phyloP scores from a whole-genome alignment of 2,329 filamentous ascomycete genomes.

The Pseudogymnoascus sp. region DNA sequence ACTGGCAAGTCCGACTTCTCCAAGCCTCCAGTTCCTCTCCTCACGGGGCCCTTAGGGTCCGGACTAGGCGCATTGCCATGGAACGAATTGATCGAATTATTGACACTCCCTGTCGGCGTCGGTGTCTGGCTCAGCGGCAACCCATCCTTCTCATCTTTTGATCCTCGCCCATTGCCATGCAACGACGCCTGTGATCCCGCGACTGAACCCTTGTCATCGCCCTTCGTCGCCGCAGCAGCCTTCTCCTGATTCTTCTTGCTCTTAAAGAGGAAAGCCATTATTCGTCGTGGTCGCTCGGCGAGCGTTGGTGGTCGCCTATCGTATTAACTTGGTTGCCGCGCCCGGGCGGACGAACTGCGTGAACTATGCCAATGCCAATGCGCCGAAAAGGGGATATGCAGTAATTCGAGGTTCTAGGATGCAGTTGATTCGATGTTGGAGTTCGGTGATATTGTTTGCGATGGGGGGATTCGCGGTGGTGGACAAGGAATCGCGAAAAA shows the following conservation, averaged over 20 bases:
- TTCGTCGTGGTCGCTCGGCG: constrained; percentile 34
- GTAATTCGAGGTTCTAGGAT: not conserved
- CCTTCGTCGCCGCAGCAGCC: constrained; percentile 35
- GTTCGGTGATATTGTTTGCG: not conserved
- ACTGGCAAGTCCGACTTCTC: constrained; percentile 35
- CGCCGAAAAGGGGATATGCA: constrained; percentile 10
- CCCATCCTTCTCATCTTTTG: constrained; percentile 47
- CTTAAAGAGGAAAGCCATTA: constrained; percentile 78
- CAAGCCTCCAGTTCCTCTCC: constrained; percentile 45
- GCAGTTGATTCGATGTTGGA: not conserved
- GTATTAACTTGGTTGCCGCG: not conserved
- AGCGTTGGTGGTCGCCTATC: constrained; percentile 31
- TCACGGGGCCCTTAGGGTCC: constrained; percentile 51
- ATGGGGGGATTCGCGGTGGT: not conserved
- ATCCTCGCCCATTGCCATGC: constrained; percentile 42
- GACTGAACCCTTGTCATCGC: constrained; percentile 21
- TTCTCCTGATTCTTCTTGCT: constrained; percentile 71
- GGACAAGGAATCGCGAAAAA: constrained; percentile 3
- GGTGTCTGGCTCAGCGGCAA: constrained; percentile 55
- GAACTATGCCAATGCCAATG: constrained; percentile 25
- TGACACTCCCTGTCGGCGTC: constrained; percentile 50
- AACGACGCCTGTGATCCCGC: constrained; percentile 40
- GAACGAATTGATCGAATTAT: constrained; percentile 60
- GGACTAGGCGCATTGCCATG: constrained; percentile 36
- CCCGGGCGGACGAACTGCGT: constrained; percentile 25